A percentile compares a stretch with the other conserved stretches of the same genome.
Evolutionary conservation across 2,329 filamentous ascomycete species (phyloP).

Genomic region (Pseudogymnoascus sp.): DNA sequence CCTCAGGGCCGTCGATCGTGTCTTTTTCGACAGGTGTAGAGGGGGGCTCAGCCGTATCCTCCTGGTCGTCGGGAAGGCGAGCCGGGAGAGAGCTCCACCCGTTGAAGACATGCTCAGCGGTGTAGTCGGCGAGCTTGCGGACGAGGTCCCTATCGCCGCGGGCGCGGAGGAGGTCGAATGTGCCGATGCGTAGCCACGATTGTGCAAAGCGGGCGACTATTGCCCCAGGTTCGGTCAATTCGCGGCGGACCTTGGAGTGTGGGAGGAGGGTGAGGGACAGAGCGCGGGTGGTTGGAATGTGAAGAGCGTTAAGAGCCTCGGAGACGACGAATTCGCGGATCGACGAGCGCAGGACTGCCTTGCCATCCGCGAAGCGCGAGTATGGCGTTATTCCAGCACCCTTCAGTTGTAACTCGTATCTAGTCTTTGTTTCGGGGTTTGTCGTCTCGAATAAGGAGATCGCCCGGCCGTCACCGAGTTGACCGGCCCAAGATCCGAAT

Average conservation of each 20-base stretch:
- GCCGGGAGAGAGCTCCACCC: constrained; percentile 81
- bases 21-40: constrained; percentile 45
- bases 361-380: constrained; percentile 91
- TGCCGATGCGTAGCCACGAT: constrained; percentile 88
- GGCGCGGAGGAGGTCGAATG: constrained; percentile 82
- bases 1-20: constrained; percentile 58
- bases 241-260: constrained; percentile 64
- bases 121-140: constrained; percentile 69
- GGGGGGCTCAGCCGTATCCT: constrained; percentile 36
- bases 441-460: constrained; percentile 90
- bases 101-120: constrained; percentile 78
- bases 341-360: constrained; percentile 84
- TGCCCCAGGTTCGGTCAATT: constrained; percentile 79
- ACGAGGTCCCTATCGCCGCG: constrained; percentile 71
- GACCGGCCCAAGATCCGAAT: constrained; percentile 86
- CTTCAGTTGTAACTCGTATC: constrained; percentile 91
- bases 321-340: constrained; percentile 93
- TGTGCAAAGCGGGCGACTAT: constrained; percentile 90
- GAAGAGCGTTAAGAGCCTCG: constrained; percentile 77
- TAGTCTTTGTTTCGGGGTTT: constrained; percentile 60
- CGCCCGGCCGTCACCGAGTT: constrained; percentile 87
- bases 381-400: constrained; percentile 91
- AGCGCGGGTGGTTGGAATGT: constrained; percentile 80
- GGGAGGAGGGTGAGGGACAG: constrained; percentile 74
- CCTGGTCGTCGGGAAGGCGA: constrained; percentile 43